Evolutionary conservation across 139 green algal species (phyloP), one percentile per base, ranked within the genome.

Genomic region (Pleodorina starrii): DNA sequence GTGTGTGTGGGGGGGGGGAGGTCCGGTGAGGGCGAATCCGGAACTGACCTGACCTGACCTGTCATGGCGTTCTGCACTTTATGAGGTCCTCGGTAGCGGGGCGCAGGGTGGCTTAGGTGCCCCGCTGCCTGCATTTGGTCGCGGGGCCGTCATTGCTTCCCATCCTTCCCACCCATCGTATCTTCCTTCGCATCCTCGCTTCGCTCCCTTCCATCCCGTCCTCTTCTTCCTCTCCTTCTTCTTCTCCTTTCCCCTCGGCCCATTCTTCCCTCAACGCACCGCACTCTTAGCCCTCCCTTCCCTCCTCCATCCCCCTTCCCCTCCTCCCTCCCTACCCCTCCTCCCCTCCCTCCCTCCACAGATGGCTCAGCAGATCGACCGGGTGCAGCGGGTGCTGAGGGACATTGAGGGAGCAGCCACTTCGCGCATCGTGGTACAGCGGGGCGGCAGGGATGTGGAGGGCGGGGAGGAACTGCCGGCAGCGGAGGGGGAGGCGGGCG

Each of bases 291-390:
- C 59, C 59, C 59, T n/a, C 59, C 59, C 21, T 71, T 32, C 16
- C 27, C 16, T 71, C 9, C 11, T 32, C 14, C 16, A 11, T 71
- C 21, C 59, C 23, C 46, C 36, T 10, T n/a, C 9, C 43, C 21
- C 74, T 38, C 7, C n/a, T 21, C 46, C 17, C 2, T n/a, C 71
- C 60, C 42, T 0, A 40, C 19, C 42, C 14, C 60, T 10, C 29
- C 16, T 12, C 12, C n/a, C 80, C 5, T 17, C 59, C 63, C 43
- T 12, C 44, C n/a, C 12, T 23, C 36, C 35, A 0, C 84, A 89
- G 84, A 89, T 89, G 84, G 84, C 84, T 21, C 57, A 89, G 50
- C 84, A 89, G 38, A 83, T 89, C 11, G 84, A 89, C 69, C 25
- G 35, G 0, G 69, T 89, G 35, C 84, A 89, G 84, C 43, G 44